Base-by-base conservation (phyloP, 2,329 filamentous ascomycete species). In the Aspergillus cejpii region DNA sequence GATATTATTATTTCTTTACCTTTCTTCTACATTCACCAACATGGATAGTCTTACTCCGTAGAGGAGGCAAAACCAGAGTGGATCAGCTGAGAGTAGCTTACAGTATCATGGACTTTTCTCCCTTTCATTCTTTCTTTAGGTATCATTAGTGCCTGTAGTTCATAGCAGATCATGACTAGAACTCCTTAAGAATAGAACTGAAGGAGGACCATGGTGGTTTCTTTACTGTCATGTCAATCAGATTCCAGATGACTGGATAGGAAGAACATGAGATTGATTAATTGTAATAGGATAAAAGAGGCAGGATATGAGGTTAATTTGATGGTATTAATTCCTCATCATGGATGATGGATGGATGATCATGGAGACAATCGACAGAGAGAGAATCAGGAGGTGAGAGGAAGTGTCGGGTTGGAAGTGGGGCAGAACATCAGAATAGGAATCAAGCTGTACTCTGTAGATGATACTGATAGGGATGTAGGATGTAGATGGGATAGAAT, bases 61-160 rank as follows among this genome's bases (percentile, higher is more conserved):
- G n/a, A 24, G 34, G 45, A 50, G 44, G 41, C 46, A 54, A 48
- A 51, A 38, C 34, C 39, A 37, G 37, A 43, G 47, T 52, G 49
- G 51, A 43, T 41, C 50, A 38, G 24, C 10, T 19, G 38, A 26
- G 33, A 44, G 37, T 42, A 41, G 41, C 42, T 45, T 48, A 45
- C n/a, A n/a, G n/a, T n/a, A n/a, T n/a, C n/a, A n/a, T n/a, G n/a
- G n/a, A n/a, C n/a, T n/a, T n/a, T n/a, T n/a, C n/a, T n/a, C n/a
- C n/a, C n/a, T n/a, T n/a, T n/a, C n/a, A n/a, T n/a, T n/a, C n/a
- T n/a, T n/a, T n/a, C n/a, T n/a, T n/a, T n/a, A n/a, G n/a, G n/a
- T n/a, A n/a, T n/a, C n/a, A n/a, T n/a, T n/a, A n/a, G n/a, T n/a
- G n/a, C n/a, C n/a, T n/a, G n/a, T n/a, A n/a, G n/a, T n/a, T n/a